Base-by-base conservation (phyloP, 2,329 filamentous ascomycete species). In the Penicillium hesseltinei region DNA sequence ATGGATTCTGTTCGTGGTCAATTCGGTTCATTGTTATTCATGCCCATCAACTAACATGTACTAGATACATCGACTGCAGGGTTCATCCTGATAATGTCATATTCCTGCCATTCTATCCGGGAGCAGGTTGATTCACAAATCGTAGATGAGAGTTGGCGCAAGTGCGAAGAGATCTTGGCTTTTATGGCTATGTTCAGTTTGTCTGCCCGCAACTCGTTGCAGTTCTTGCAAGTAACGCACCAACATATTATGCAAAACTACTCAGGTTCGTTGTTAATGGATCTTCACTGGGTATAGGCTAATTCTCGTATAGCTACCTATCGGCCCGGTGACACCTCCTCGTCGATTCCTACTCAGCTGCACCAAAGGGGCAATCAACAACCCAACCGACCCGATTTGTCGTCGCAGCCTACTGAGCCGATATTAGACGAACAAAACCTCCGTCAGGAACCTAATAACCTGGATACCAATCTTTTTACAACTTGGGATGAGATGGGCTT, bases 1-100 rank as follows among this genome's bases (percentile, higher is more conserved):
- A 76, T 54, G 71, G 70, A 10, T 73, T 76, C 17, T 77, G 74
- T 75, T 66, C 38, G 72, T 65, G 9, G 1, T 21, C 3, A 4
- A 9, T 31, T 11, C 11, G 0, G 17, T 45, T 15, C 3, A 40
- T 9, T 21, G n/a, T 21, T 3, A n/a, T 27, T 27, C 17, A 50
- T 21, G 23, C 10, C 49, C 23, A 50, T n/a, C 25, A n/a, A 15
- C 29, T 38, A 19, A 59, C 39, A 11, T 15, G 8, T 33, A 4
- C 10, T 38, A 71, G 69, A 71, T 57, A 68, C 67, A 11, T 70
- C 70, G 1, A 71, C 70, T 3, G 69, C 68, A 19, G 70, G 65
- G 5, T 68, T 70, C n/a, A 66, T 72, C 2, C 48, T 73, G 10
- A 67, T 72, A 13, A 71, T 72, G 67, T 69, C 69, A 15, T 63